Percentiles rank a stretch among this genome's conserved stretches.
Evolutionary conservation across 202 grass and related monocot genomes (phyloP).

Genomic region (Carex arenaria): DNA sequence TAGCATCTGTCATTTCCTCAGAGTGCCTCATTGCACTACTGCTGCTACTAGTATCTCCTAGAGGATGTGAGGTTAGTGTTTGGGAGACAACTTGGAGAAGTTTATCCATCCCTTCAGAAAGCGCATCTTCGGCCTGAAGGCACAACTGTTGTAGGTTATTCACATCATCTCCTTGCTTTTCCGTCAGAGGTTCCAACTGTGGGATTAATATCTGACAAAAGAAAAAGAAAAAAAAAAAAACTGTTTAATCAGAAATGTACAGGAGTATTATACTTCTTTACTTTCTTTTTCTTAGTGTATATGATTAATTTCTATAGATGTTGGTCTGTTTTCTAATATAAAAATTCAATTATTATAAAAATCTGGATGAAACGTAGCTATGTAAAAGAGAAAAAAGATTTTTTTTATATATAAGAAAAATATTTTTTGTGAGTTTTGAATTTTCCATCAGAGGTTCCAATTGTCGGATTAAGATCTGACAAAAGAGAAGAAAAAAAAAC

Average conservation of each 20-base stretch:
- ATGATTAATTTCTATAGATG: no score
- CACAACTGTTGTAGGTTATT: constrained; percentile 32
- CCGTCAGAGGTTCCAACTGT: constrained; percentile 38
- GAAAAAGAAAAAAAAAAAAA: neutral
- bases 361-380: no score
- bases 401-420: no score
- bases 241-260: neutral
- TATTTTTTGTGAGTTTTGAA: no score
- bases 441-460: constrained; percentile 39
- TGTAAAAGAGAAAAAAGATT: no score
- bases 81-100: constrained; percentile 25
- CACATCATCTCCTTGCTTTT: constrained; percentile 28
- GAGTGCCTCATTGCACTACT: neutral
- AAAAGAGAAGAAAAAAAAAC: neutral
- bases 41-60: neutral
- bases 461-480: constrained; percentile 31
- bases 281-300: no score
- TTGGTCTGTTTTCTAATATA: no score
- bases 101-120: constrained; percentile 42
- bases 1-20: constrained; percentile 9
- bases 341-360: no score
- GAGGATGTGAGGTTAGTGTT: neutral
- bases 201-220: constrained; percentile 28
- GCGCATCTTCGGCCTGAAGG: constrained; percentile 22
- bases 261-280: no score